Evolutionary conservation across 148 eudicot species (phyloP), one percentile per base, ranked within the genome.

Genomic region (Persicaria tinctoria): DNA sequence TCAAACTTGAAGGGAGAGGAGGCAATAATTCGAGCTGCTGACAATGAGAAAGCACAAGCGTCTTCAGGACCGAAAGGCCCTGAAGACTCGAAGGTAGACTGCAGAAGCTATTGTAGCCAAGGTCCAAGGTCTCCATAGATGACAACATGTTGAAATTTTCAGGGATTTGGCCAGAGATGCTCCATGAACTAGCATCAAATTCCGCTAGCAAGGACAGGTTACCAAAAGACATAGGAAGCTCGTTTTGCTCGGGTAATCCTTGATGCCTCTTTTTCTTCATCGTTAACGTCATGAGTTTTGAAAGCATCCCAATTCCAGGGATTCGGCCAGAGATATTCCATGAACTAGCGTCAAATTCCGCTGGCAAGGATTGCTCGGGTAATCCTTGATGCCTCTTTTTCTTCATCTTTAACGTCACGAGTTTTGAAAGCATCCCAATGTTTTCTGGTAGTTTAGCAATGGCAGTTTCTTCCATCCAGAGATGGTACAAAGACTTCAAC

Each of bases 111-210:
- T 89, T 89, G 82, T 79, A 77, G 62, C 89, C 76, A 4, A 89
- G 82, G 76, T 84, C 51, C 77, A 89, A 73, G 73, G 53, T 53
- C 77, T 80, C 81, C 55, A 89, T 81, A n/a, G 78, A 79, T 11
- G 82, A 78, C 78, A 87, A 73, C 77, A 72, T 82, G 23, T 62
- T 74, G 78, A 87, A 89, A 76, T 86, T 82, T 32, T 87, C 81
- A 17, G 76, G 75, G 64, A 87, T 84, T 70, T 76, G 72, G 77
- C 85, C 89, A 70, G 80, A 41, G 57, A 86, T 77, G 78, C 80
- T 82, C 81, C 87, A 86, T 74, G 78, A 83, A n/a, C 73, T 72
- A 74, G 89, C 94, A 81, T 86, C 59, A 17, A 90, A 78, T 79
- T 84, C 91, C 73, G 76, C 74, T 47, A 90, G 53, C 57, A 8